Base-by-base conservation (phyloP, 2,329 filamentous ascomycete genomes). In the Domatiomyces catenatus region DNA sequence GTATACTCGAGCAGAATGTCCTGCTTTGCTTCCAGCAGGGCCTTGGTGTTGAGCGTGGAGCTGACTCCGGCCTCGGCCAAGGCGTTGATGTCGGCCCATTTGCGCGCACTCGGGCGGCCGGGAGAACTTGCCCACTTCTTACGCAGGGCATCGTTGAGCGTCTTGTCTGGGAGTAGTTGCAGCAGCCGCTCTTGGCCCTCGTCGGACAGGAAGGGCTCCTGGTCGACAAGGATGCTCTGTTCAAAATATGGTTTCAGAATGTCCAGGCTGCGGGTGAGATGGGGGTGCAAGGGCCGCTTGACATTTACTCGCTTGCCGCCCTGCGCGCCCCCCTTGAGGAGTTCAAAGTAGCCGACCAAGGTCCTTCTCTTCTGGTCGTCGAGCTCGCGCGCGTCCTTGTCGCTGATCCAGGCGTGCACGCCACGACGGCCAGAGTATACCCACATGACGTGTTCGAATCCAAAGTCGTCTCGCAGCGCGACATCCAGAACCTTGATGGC, bases 1-100 rank as follows among this genome's bases (percentile, higher is more conserved):
- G 92, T 95, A 69, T 98, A 96, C 69, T 98, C 92, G 26, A 98
- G 78, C 2, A 96, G 82, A 54, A 98, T 85, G 63, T 96, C 92
- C 66, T 95, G 88, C 69, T 95, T 96, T 19, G 88, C 87, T 61
- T 95, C 86, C 7, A 84, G 76, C 10, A 98, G 75, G 2, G 82
- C 79, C 55, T 76, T 79, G 0, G 80, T 67, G 58, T 92, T 82
- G n/a, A 94, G 75, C 8, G 75, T 74, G 61, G 80, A 83, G 63
- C 80, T 80, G 24, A 79, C 79, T 32, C 85, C 84, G 0, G 81
- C 79, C 66, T 86, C 86, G 46, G 90, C 92, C 10, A 94, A 66
- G 1, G 80, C 73, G 64, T 96, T 86, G 60, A 98, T 96, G 64
- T 96, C 92, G 22, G 85, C 79, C 92, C 92, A 98, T 69, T 96